Base-by-base conservation (phyloP, 176 grass and related monocot species). In the Triticum monococcum region DNA sequence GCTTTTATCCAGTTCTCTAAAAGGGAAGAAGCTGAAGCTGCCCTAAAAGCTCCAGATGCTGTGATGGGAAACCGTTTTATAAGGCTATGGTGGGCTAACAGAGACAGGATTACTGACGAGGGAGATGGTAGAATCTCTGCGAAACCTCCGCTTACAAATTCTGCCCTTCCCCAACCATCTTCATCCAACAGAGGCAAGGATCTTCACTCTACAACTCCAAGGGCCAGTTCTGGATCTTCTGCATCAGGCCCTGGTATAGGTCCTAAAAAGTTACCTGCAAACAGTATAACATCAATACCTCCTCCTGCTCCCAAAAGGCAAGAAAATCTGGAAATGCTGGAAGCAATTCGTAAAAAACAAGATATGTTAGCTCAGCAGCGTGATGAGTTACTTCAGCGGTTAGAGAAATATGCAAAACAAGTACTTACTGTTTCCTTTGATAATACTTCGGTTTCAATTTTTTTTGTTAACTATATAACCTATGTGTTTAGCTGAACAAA, bases 21-120 rank as follows among this genome's bases (percentile, higher is more conserved):
- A 92, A 94, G 90, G 68, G 97, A 93, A 84, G 97, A 99, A 75
- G 97, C 94, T 85, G 94, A 99, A 91, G 92, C 97, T 89, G 94
- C 94, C 50, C 90, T 99, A 72, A 79, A 91, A 86, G 88, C 97
- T 23, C 94, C 97, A 70, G 97, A 99, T 64, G 97, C 97, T 88
- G 97, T 99, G 41, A 99, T 99, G 94, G 97, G 94, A n/a, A 99
- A 99, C 63, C 93, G 97, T 72, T 99, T 99, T 86, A 99, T 99
- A 87, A 96, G 90, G 85, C 82, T 99, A 73, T 92, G 92, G 94
- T 99, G 97, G 97, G 97, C 97, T 4, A 99, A 99, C 73, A 91
- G 94, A 86, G 97, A 99, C 88, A 92, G 92, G 79, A 75, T 95
- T 78, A 78, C 76, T 70, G 90, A 94, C 62, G 92, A 79, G 40